Percentiles rank a stretch among this genome's conserved stretches.
Conservation (phyloP, 2,329 filamentous ascomycete genomes). For the Whalleya microplaca region DNA sequence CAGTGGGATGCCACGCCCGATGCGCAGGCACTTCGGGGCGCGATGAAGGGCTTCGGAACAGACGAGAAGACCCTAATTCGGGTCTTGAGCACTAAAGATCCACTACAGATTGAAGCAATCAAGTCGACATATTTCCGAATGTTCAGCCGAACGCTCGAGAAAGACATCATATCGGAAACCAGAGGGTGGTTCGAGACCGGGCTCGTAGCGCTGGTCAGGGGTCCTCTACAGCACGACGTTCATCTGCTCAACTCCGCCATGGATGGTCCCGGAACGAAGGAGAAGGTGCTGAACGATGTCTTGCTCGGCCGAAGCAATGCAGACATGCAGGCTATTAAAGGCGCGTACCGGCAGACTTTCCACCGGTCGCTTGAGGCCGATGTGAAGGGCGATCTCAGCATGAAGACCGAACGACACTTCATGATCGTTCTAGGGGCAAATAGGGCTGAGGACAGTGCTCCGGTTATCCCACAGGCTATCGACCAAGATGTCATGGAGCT, state of each 20-base stretch:
- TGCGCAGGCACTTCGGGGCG: conserved; percentile 72
- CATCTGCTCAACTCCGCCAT: conserved; percentile 72
- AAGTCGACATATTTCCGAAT: conserved; percentile 67
- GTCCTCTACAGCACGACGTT: conserved; percentile 79
- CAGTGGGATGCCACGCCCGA: conserved; percentile 70
- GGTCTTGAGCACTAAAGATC: conserved; percentile 72
- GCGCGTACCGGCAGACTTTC: conserved; percentile 72
- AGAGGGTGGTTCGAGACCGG: conserved; percentile 74
- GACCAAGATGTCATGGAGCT: conserved; percentile 77
- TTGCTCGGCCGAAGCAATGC: conserved; percentile 83
- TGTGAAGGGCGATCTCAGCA: conserved; percentile 77
- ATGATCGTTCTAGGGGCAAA: conserved; percentile 76
- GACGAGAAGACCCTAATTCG: conserved; percentile 79
- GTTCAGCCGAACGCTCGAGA: conserved; percentile 70
- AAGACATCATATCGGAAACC: conserved; percentile 79
- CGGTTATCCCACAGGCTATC: conserved; percentile 72
- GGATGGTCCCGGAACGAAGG: conserved; percentile 82
- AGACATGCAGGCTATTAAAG: conserved; percentile 85
- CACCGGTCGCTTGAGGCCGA: conserved; percentile 69
- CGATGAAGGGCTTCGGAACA: conserved; percentile 94
- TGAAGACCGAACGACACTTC: conserved; percentile 87
- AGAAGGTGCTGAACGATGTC: conserved; percentile 82
- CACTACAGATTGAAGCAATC: conserved; percentile 74
- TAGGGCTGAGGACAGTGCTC: conserved; percentile 76
- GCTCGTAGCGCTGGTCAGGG: conserved; percentile 74